Base-by-base conservation (phyloP, 805 yeast species). In the Komagataella ulmi region DNA sequence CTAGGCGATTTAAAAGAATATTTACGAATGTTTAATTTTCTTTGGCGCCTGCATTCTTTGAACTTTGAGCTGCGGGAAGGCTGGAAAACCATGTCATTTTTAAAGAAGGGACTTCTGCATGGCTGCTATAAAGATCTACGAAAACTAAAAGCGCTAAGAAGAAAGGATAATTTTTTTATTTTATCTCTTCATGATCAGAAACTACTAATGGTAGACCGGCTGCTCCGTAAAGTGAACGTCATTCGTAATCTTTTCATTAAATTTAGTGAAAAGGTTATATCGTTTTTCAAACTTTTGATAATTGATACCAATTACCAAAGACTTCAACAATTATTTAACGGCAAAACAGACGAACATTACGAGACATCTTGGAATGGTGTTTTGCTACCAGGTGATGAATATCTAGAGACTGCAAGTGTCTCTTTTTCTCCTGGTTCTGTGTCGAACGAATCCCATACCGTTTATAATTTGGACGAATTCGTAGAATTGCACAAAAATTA, bases 31-130 rank as follows among this genome's bases (percentile, higher is more conserved):
- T 93, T 91, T 71, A 88, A 89, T 58, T 87, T 88, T 59, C 64
- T 93, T 45, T 87, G 97, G 88, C 77, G 84, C 57, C 67, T 91
- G 19, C 79, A 82, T 54, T 82, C 87, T 55, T 74, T 83, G 14
- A 74, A 76, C 17, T 73, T 68, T 58, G 67, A 79, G 52, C 69
- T 85, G 53, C 72, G 73, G 50, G 56, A 58, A 4, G 69, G 72
- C 23, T 80, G 85, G 87, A 60, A 62, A 24, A 60, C 65, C 18
- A 63, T 66, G 2, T 70, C 61, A 50, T 58, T 60, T 49, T 36
- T 71, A n/a, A 55, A 63, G 12, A 61, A 65, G 54, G 56, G 61
- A 47, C 59, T 66, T 2, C 8, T 30, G 40, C 40, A 30, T 10
- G 4, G 14, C 12, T 52, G 61, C 48, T 53, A 50, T 17, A 49